Base-by-base conservation (phyloP, 805 yeast species). In the Yarrowia porcina region DNA sequence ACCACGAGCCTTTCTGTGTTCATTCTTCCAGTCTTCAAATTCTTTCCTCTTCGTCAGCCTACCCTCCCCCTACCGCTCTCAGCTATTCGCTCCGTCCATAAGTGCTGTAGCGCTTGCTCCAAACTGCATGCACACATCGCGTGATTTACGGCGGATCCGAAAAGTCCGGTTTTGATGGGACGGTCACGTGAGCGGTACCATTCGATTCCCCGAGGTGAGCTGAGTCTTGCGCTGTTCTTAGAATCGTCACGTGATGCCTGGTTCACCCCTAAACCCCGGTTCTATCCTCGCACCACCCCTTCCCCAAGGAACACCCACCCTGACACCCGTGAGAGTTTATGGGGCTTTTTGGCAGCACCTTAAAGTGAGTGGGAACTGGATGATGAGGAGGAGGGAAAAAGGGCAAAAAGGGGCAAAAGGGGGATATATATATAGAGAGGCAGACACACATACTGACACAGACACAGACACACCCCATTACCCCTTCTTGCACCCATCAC, bases 341-440 rank as follows among this genome's bases (percentile, higher is more conserved):
- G 59, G 59, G 59, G 44, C 59, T 52, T 49, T 49, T 52, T 52
- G 59, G 59, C 59, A 52, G 59, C 59, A 52, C 59, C 59, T 52
- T 50, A 50, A 49, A 47, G 23, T 33, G 36, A 47, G 20, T 30
- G 52, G n/a, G n/a, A n/a, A n/a, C n/a, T n/a, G n/a, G n/a, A n/a
- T n/a, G n/a, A n/a, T n/a, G n/a, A n/a, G n/a, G n/a, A n/a, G n/a
- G n/a, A n/a, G n/a, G 20, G 39, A 47, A 38, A 32, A 47, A 30
- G 36, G 39, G 12, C 20, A 15, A 47, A 18, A 4, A 13, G 7
- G 18, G 36, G 3, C 15, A 4, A 27, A n/a, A 4, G 1, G 23
- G 4, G 25, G 18, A 18, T 8, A 9, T 7, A 4, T 33, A 0
- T 4, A 33, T 8, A 13, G 15, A 12, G 15, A 30, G n/a, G n/a